Evolutionary conservation across 768 basidiomycete species (phyloP), one percentile per base, ranked within the genome.

Genomic region (Phylloporus sp.): DNA sequence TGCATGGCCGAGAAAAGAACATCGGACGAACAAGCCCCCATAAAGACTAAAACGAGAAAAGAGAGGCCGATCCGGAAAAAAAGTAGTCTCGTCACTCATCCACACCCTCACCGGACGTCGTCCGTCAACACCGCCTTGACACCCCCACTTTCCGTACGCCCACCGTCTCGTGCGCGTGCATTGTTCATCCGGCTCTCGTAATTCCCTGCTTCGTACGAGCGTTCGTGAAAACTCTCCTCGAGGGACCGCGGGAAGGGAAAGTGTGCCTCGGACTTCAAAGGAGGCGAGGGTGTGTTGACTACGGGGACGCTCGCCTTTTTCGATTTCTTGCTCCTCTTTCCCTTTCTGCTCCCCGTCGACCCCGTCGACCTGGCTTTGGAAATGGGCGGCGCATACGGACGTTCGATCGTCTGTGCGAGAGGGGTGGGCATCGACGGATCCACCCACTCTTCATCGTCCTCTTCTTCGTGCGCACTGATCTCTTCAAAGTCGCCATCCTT

Each of bases 81-180:
- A 35, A 50, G 39, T 33, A 53, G 24, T 46, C 38, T 41, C 47
- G 22, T 56, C 48, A 38, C 42, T 42, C 36, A 52, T 48, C 26
- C 22, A 18, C 24, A 36, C 39, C 51, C 36, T 60, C 50, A 61
- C 18, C 52, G 50, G 27, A 48, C 48, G 22, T 64, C 67, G 54
- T 77, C 70, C 54, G 77, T 75, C 61, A 82, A 63, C 38, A 89
- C 73, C 10, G 84, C 88, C 58, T 80, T 83, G 24, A 90, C 85
- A n/a, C 88, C 88, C 2, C 87, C 87, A 58, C 87, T 90, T 69
- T 88, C 85, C 51, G 88, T 90, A 55, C 87, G 71, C 31, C 88
- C 88, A 3, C 88, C 87, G 64, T 90, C 85, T 47, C 86, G 73
- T 38, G 82, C 88, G 33, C 84, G 77, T 22, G 81, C 77, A 4